phyloP scores from a whole-genome alignment of 768 basidiomycete genomes.

The Melanogaster broomeanus region DNA sequence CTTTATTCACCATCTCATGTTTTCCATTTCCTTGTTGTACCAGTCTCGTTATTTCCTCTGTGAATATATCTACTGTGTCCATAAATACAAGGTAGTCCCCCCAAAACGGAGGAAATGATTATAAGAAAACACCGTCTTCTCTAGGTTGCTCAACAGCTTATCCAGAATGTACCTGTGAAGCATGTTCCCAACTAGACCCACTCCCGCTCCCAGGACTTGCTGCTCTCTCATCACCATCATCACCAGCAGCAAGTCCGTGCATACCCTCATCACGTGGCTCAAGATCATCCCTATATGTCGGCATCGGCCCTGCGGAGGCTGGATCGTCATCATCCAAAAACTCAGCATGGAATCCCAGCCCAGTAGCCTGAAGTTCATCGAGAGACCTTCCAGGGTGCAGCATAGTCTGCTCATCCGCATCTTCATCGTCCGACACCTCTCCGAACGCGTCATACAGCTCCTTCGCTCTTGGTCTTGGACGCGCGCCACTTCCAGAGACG shows the following conservation, averaged over 20 bases:
- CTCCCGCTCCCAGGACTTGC: conserved; percentile 41
- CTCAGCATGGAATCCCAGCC: conserved; percentile 69
- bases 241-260: background rate
- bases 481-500: conserved; percentile 45
- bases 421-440: conserved; percentile 81
- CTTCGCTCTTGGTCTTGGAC: conserved; percentile 59
- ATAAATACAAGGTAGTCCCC: conserved; percentile 13
- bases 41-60: conserved; percentile 6
- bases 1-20: background rate
- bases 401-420: conserved; percentile 71
- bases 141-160: conserved; percentile 2
- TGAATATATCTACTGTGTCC: conserved; percentile 20
- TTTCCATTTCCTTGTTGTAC: conserved; percentile 13
- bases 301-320: conserved; percentile 29
- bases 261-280: conserved; percentile 12
- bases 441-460: conserved; percentile 98
- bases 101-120: background rate
- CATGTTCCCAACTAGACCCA: conserved; percentile 77
- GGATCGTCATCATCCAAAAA: conserved; percentile 81
- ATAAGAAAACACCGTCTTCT: too few relatives aligned
- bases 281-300: conserved; percentile 58
- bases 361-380: conserved; percentile 36
- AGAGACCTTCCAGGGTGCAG: conserved; percentile 45
- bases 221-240: conserved; percentile 13
- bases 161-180: conserved; percentile 40